Conservation (phyloP, 306 rosid species). For the Rubus idaeus region DNA sequence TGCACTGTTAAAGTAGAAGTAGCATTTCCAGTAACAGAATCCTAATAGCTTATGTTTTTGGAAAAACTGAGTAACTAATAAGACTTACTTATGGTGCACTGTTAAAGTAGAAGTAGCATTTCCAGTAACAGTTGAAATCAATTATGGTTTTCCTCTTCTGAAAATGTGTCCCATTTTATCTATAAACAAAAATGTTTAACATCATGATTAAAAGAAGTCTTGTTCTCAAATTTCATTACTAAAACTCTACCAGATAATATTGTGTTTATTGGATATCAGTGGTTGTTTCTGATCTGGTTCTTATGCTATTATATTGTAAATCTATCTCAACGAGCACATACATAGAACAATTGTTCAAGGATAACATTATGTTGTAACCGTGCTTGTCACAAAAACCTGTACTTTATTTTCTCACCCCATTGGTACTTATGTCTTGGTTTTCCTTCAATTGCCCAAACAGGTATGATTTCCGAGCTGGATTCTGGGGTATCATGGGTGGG, state of each 20-base stretch:
- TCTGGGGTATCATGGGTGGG: slow-evolving; percentile 94
- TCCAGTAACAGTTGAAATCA: background rate
- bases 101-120: no score
- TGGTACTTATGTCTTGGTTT: slow-evolving; percentile 26
- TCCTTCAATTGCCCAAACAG: slow-evolving; percentile 40
- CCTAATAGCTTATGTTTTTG: background rate
- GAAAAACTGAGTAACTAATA: background rate
- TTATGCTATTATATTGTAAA: background rate
- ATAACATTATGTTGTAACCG: background rate
- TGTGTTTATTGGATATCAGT: background rate
- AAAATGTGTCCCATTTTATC: background rate
- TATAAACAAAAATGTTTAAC: background rate
- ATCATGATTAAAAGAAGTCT: background rate
- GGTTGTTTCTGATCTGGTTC: background rate
- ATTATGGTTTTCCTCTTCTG: background rate
- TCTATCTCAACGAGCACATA: background rate
- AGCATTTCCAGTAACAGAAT: no score
- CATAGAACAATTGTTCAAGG: background rate
- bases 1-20: no score
- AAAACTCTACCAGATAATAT: background rate
- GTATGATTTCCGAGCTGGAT: slow-evolving; percentile 93
- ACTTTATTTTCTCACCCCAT: background rate
- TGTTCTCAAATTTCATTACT: background rate
- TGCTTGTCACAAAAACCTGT: background rate
- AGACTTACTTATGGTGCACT: background rate